Evolutionary conservation across 1,139 yeast species (phyloP).

Genomic region (Hemisphaericaspora xylanilytica): DNA sequence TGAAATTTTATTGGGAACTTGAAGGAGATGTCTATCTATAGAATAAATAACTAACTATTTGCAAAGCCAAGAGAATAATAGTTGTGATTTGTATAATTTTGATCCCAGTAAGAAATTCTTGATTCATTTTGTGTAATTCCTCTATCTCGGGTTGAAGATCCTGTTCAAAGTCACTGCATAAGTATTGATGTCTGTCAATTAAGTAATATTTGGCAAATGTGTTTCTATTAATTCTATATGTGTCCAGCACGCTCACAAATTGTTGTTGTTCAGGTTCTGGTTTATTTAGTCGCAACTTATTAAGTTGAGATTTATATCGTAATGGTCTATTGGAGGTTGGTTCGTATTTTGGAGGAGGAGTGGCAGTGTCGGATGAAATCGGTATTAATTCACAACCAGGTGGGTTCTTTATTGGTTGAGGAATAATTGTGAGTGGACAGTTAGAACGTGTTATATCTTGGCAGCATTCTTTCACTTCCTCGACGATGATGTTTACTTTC

Average conservation of each 20-base stretch:
- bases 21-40: neutral
- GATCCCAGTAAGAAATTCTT: neutral
- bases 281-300: neutral
- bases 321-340: neutral
- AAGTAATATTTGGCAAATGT: slow-evolving; percentile 5
- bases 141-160: slow-evolving; percentile 1
- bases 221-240: neutral
- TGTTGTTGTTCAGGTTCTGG: neutral
- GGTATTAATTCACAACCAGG: too few relatives aligned
- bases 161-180: slow-evolving; percentile 1
- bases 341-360: slow-evolving; percentile 1
- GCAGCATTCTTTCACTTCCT: neutral
- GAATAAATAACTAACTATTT: neutral
- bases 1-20: too few relatives aligned
- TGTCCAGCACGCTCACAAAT: neutral
- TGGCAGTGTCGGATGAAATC: neutral
- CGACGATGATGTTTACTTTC: neutral
- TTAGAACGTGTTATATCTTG: neutral
- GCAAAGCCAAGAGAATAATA: neutral
- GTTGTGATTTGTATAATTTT: neutral
- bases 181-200: neutral
- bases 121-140: neutral
- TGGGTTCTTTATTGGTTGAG: neutral
- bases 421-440: neutral
- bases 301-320: slow-evolving; percentile 6